Evolutionary conservation across 1,284 basidiomycete genomes (phyloP).

Genomic region (Mycosarcoma maydis): DNA sequence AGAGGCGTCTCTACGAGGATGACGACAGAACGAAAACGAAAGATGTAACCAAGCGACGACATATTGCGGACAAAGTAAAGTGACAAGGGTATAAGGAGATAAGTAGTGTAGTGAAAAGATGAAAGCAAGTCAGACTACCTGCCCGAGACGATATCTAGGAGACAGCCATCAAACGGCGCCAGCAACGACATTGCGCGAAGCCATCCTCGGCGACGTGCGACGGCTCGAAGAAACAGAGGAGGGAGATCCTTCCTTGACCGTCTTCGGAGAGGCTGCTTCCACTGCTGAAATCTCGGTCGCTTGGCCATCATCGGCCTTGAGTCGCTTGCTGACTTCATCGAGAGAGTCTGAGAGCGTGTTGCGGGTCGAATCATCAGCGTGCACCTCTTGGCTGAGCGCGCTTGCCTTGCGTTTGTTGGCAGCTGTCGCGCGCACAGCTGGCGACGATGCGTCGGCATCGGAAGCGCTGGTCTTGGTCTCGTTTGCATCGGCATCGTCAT

Average conservation of each 20-base stretch:
- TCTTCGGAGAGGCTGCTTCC: constrained; percentile 10
- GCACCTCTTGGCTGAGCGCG: constrained; percentile 41
- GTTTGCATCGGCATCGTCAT: constrained; percentile 24
- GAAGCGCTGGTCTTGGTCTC: neutral
- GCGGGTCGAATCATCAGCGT: constrained; percentile 8
- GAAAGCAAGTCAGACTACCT: no score
- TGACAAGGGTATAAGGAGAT: neutral
- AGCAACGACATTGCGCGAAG: constrained; percentile 24
- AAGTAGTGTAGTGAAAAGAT: no score
- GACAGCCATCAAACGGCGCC: constrained; percentile 10
- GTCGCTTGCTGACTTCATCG: constrained; percentile 30
- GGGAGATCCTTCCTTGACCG: constrained; percentile 26
- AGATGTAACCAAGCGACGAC: neutral
- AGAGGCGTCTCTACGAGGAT: neutral
- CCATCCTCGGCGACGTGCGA: constrained; percentile 43
- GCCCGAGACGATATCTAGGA: no score
- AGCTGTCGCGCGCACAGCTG: no score
- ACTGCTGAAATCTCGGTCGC: constrained; percentile 1
- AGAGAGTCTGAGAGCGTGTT: constrained; percentile 1
- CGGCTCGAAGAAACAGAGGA: constrained; percentile 40
- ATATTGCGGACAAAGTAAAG: neutral
- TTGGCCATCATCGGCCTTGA: constrained; percentile 13
- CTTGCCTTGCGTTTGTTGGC: constrained; percentile 45
- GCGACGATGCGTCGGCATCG: constrained; percentile 5
- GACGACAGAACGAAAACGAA: neutral